Evolutionary conservation across 208 protist genomes (phyloP), one percentile per base, ranked within the genome.

Genomic region (Wallacemonas collosoma): DNA sequence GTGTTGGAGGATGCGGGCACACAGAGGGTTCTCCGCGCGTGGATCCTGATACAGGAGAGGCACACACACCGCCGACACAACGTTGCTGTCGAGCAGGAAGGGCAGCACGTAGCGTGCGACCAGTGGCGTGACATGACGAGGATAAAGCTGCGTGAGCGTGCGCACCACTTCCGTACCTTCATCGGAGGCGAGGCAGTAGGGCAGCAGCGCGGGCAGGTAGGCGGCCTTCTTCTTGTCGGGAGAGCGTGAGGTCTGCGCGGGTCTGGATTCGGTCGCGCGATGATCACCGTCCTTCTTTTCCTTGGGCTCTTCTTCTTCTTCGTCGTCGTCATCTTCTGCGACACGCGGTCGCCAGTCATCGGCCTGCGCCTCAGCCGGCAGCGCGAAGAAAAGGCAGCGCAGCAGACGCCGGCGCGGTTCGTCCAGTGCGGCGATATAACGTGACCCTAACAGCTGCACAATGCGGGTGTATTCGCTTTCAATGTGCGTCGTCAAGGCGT

Each of bases 191-290:
- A 95, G 74, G 0, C 92, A 71, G 60, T 95, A 95, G 0, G 90
- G 90, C n/a, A 95, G 73, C 57, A 93, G 73, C 39, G 85, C 74
- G 2, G 85, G 85, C 11, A 93, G 71, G 56, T 87, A 82, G 44
- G 61, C 55, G 44, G 43, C 39, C 57, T 54, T 66, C 8, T 14
- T 9, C 64, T 66, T 56, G 39, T 26, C 26, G 26, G 26, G 26
- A 26, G 26, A 0, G 26, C 26, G 26, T 26, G 26, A 26, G 26
- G 26, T 26, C 26, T 26, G 26, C 26, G 26, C 26, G 26, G 26
- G 26, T 26, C 26, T 26, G 26, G 26, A 26, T 26, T 26, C 26
- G 26, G 0, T 26, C 26, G 26, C 26, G 26, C 26, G 26, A 26
- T 26, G 26, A 26, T 26, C 26, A 26, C 26, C 45, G 45, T 14